A percentile compares a stretch with the other conserved stretches of the same genome.
These are phyloP conservation scores for Diplocarpon rosae DNA, from an alignment of 2,329 filamentous ascomycete species.

Conservation along the genomic window DNA sequence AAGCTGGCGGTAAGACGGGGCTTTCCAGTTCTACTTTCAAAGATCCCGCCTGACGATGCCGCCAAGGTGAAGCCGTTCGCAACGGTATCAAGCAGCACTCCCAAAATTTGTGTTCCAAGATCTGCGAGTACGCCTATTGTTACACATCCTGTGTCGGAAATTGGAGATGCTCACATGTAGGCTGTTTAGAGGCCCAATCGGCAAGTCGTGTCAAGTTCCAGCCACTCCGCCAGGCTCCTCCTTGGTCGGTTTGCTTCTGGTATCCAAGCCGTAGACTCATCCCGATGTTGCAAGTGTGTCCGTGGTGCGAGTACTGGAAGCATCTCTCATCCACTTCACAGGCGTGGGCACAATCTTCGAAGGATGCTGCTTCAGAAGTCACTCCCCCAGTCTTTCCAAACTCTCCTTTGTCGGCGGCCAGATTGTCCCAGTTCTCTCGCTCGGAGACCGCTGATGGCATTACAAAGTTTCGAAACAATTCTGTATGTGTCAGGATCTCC, in stretches of 20 bases:
- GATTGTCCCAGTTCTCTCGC: slow-evolving; percentile 36
- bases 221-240: slow-evolving; percentile 6
- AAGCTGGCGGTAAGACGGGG: too few relatives aligned
- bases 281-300: slow-evolving; percentile 14
- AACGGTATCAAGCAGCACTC: too few relatives aligned
- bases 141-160: slow-evolving; percentile 2
- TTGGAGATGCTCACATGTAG: not conserved
- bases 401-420: slow-evolving; percentile 23
- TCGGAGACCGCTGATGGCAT: slow-evolving; percentile 30
- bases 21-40: too few relatives aligned
- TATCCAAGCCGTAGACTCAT: slow-evolving; percentile 7
- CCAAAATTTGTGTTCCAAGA: too few relatives aligned
- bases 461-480: slow-evolving; percentile 39
- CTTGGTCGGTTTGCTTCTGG: slow-evolving; percentile 1
- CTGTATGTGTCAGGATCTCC: slow-evolving; percentile 28
- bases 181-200: slow-evolving; percentile 6
- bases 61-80: too few relatives aligned
- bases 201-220: slow-evolving; percentile 7
- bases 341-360: slow-evolving; percentile 37
- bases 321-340: slow-evolving; percentile 31
- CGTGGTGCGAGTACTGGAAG: slow-evolving; percentile 26
- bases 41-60: too few relatives aligned
- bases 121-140: too few relatives aligned
- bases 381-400: slow-evolving; percentile 8
- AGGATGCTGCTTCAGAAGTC: slow-evolving; percentile 14